A percentile compares a stretch with the other conserved stretches of the same genome.
phyloP scores from a whole-genome alignment of 192 early-diverging fungal species.

The Coemansia nantahalensis region DNA sequence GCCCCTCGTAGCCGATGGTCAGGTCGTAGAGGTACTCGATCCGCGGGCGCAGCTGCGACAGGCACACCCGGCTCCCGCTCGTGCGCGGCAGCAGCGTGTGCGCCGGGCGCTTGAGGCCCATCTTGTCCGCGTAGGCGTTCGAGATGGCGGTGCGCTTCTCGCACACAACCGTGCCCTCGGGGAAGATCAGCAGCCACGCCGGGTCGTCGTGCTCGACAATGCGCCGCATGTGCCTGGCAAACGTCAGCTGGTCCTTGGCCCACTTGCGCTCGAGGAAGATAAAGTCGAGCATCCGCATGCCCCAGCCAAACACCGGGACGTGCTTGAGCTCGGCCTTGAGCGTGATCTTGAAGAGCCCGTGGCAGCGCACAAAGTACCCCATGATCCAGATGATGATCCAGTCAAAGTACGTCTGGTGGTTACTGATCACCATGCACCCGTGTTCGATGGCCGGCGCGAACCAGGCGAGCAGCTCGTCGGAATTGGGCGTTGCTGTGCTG shows the following conservation, averaged over 20 bases:
- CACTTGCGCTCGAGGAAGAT: conserved; percentile 90
- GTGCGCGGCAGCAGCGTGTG: conserved; percentile 82
- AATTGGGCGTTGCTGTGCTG: conserved; percentile 27
- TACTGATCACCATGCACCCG: conserved; percentile 49
- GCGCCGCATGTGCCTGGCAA: conserved; percentile 57
- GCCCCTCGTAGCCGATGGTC: conserved; percentile 84
- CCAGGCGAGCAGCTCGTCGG: conserved; percentile 18
- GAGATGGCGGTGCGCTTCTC: conserved; percentile 68
- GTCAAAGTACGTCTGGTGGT: conserved; percentile 53
- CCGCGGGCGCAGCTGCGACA: conserved; percentile 62
- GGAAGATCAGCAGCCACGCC: conserved; percentile 91
- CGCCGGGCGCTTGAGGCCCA: conserved; percentile 54
- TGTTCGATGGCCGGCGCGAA: conserved; percentile 39
- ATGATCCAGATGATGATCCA: conserved; percentile 58
- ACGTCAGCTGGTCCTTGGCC: conserved; percentile 67
- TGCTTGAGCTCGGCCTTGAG: conserved; percentile 78
- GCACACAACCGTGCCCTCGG: conserved; percentile 93
- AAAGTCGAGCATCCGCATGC: conserved; percentile 91
- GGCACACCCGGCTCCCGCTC: conserved; percentile 76
- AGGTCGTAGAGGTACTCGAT: conserved; percentile 81
- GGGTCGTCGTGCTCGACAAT: conserved; percentile 63
- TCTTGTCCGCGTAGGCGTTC: conserved; percentile 68
- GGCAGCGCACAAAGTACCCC: conserved; percentile 64
- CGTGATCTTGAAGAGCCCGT: conserved; percentile 88
- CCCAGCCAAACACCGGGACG: conserved; percentile 86